phyloP scores from a whole-genome alignment of 2,329 filamentous ascomycete genomes.

The Aspergillus uvarum region DNA sequence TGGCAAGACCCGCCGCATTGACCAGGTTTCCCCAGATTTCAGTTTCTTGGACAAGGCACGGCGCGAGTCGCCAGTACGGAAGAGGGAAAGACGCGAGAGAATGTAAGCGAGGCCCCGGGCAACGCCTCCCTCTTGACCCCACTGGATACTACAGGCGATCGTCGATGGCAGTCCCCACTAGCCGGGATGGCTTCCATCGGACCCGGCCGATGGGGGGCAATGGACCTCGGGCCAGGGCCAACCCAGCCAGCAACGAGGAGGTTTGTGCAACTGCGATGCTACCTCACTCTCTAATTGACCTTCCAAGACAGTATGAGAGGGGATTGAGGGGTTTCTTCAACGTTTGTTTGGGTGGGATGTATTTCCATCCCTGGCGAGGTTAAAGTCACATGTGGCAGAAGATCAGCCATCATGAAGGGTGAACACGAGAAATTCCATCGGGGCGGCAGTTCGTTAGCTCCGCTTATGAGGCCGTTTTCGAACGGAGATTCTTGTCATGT shows the following conservation, averaged over 20 bases:
- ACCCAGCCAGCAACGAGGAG: not conserved
- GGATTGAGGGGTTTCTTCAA: not conserved
- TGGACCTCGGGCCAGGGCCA: slow-evolving; percentile 4
- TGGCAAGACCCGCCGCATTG: slow-evolving; percentile 7
- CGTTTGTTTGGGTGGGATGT: not conserved
- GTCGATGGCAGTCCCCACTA: slow-evolving; percentile 3
- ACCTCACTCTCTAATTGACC: not conserved
- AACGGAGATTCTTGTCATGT: not conserved
- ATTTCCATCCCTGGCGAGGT: not conserved
- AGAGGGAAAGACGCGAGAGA: not conserved
- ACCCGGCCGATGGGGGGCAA: slow-evolving; percentile 4
- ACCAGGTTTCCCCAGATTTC: not conserved
- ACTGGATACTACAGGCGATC: not conserved
- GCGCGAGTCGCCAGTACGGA: not conserved
- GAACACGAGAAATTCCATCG: not conserved
- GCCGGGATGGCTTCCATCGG: slow-evolving; percentile 3
- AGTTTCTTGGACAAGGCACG: not conserved
- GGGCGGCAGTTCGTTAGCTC: not conserved
- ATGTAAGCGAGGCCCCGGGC: not conserved
- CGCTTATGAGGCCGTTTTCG: not conserved
- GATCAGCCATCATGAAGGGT: not conserved
- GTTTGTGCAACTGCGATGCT: not conserved
- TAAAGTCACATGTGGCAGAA: not conserved
- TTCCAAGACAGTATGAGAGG: not conserved
- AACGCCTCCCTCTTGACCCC: not conserved